These are phyloP conservation scores for Cronartium ribicola DNA, from an alignment of 1,284 basidiomycete species.

Conservation along the genomic window DNA sequence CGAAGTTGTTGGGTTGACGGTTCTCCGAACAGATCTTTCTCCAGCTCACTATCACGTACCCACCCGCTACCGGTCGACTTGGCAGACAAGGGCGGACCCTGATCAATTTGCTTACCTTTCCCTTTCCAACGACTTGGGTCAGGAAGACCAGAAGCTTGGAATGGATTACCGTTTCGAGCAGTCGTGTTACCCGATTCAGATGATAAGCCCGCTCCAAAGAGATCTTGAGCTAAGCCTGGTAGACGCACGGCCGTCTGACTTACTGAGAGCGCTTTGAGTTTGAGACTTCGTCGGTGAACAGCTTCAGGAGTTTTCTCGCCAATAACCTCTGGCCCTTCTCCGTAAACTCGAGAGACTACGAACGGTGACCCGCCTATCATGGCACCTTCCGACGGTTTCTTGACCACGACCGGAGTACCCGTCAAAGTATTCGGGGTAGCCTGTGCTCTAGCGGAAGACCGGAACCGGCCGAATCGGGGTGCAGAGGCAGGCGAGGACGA, in stretches of 20 bases:
- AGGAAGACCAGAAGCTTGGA: neutral
- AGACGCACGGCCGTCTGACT: neutral
- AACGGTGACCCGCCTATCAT: slow-evolving; percentile 34
- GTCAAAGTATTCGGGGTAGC: slow-evolving; percentile 10
- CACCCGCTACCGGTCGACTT: slow-evolving; percentile 11
- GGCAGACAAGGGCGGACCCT: neutral
- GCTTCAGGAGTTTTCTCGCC: slow-evolving; percentile 25
- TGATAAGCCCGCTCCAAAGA: slow-evolving; percentile 18
- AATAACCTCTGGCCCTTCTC: slow-evolving; percentile 34
- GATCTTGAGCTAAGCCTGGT: slow-evolving; percentile 30
- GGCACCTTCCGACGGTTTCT: slow-evolving; percentile 33
- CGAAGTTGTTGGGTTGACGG: slow-evolving; percentile 3
- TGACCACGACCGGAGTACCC: slow-evolving; percentile 31
- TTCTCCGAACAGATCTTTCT: slow-evolving; percentile 28
- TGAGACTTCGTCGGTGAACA: slow-evolving; percentile 19
- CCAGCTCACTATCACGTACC: slow-evolving; percentile 29
- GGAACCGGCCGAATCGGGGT: neutral
- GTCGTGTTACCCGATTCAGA: neutral
- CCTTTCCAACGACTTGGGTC: slow-evolving; percentile 1
- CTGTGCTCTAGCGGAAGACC: neutral
- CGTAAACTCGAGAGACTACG: slow-evolving; percentile 35
- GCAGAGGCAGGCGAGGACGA: slow-evolving; percentile 18
- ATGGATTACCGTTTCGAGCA: neutral
- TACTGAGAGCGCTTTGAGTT: slow-evolving; percentile 13
- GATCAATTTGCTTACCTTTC: neutral